These are phyloP conservation scores for Lactarius tabidus DNA, from an alignment of 768 basidiomycete species.

Conservation along the genomic window DNA sequence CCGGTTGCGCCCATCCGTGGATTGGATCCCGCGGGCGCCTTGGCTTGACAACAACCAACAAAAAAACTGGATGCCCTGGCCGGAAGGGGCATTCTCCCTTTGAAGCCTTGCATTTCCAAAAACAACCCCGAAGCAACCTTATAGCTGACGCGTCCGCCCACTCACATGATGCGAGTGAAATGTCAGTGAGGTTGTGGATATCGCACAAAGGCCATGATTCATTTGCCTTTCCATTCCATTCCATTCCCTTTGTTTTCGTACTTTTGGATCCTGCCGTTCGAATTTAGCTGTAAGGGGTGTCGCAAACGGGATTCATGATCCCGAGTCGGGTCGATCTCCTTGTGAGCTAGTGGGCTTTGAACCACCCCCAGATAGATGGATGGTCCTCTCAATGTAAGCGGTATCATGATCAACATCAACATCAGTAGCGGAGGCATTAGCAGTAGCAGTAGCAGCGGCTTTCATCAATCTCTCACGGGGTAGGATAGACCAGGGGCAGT, in stretches of 20 bases:
- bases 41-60: not conserved
- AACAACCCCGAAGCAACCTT: not conserved
- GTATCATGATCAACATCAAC: not conserved
- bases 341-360: not conserved
- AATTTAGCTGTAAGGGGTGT: not conserved
- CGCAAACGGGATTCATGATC: not conserved
- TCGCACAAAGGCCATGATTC: not conserved
- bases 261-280: not conserved
- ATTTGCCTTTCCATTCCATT: too few relatives aligned
- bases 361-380: not conserved
- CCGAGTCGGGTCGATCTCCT: not conserved
- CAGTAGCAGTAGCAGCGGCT: not conserved
- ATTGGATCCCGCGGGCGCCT: not conserved
- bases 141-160: not conserved
- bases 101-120: not conserved
- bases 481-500: not conserved
- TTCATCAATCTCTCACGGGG: not conserved
- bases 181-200: not conserved
- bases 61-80: not conserved
- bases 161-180: not conserved
- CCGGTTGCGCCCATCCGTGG: not conserved
- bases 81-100: not conserved
- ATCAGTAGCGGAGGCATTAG: not conserved
- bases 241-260: not conserved
- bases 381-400: not conserved